Conservation (phyloP, 306 rosid genomes). For the Vicia faba region DNA sequence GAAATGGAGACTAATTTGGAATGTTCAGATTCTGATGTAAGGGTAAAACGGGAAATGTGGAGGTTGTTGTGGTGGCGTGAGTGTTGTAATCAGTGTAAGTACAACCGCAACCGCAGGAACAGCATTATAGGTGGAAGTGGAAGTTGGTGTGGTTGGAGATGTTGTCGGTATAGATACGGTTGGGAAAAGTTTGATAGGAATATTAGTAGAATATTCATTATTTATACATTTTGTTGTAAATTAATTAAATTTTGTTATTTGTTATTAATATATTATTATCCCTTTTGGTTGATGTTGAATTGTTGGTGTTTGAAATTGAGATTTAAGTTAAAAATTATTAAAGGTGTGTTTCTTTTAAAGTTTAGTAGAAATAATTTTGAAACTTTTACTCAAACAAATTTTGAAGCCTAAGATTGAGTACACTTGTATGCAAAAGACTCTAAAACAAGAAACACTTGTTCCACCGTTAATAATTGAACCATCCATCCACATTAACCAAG, state of each 20-base stretch:
- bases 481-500: too few species aligned
- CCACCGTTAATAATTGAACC: too few species aligned
- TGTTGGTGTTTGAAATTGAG: slow-evolving; percentile 8
- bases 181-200: slow-evolving; percentile 20
- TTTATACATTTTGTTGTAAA: slow-evolving; percentile 34
- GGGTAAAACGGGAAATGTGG: slow-evolving; percentile 43
- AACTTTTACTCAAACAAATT: too few species aligned
- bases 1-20: slow-evolving; percentile 38
- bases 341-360: background rate
- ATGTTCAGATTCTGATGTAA: slow-evolving; percentile 30
- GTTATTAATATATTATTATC: slow-evolving; percentile 29
- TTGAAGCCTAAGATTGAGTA: too few species aligned
- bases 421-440: too few species aligned
- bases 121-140: slow-evolving; percentile 34
- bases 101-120: slow-evolving; percentile 19
- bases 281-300: background rate
- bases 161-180: slow-evolving; percentile 43
- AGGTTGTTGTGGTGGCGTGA: slow-evolving; percentile 32
- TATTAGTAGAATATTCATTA: slow-evolving; percentile 17
- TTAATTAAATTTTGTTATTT: slow-evolving; percentile 17
- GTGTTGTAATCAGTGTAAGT: background rate
- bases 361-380: background rate
- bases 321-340: background rate
- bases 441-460: too few species aligned
- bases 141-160: slow-evolving; percentile 12